Percentiles rank a stretch among this genome's conserved stretches.
Conservation (phyloP, 768 basidiomycete genomes). For the Naganishia onofrii region DNA sequence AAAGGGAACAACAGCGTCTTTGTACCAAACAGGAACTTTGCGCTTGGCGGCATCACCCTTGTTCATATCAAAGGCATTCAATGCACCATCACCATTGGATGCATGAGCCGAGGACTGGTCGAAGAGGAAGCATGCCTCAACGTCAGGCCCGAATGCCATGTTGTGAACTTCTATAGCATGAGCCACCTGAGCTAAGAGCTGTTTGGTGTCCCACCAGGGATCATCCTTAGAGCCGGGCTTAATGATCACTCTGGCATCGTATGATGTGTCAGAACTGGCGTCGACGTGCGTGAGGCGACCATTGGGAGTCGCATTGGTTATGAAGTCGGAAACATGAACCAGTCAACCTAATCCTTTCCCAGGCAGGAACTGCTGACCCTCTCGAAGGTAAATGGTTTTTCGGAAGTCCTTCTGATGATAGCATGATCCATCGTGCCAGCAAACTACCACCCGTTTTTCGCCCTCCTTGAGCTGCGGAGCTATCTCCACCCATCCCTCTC, state of each 20-base stretch:
- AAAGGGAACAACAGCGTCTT: background rate
- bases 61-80: conserved; percentile 7
- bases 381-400: background rate
- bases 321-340: conserved; percentile 10
- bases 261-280: background rate
- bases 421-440: conserved; percentile 4
- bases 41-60: background rate
- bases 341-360: background rate
- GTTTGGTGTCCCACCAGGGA: conserved; percentile 12
- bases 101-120: background rate
- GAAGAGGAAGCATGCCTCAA: conserved; percentile 3
- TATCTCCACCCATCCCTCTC: background rate
- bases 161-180: background rate
- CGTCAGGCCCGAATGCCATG: background rate
- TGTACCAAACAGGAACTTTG: conserved; percentile 2
- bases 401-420: conserved; percentile 6
- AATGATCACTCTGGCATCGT: background rate
- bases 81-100: background rate
- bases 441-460: background rate
- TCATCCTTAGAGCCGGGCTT: conserved; percentile 1
- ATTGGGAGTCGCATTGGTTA: background rate
- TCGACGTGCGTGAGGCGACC: background rate
- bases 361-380: background rate
- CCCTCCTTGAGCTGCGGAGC: background rate
- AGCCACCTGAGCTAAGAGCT: background rate